Evolutionary conservation across 2,329 filamentous ascomycete genomes (phyloP), one percentile per base, ranked within the genome.

Genomic region (Helotiales sp.): DNA sequence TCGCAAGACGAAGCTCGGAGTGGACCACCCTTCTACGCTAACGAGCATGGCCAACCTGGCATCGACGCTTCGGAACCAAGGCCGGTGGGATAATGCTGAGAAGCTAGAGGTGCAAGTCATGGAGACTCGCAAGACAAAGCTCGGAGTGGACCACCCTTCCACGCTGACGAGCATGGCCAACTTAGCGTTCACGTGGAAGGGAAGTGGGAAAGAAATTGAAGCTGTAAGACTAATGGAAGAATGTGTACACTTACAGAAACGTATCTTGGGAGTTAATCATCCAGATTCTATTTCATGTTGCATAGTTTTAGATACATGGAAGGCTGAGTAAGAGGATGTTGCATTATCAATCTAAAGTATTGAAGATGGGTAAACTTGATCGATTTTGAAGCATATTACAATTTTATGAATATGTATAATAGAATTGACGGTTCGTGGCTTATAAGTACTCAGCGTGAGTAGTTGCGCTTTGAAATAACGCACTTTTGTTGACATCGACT

Each of bases 221-320:
- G 53, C 53, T 33, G n/a, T 55, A 17, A 50, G 33, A 44, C 53
- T 55, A 19, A 55, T 55, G 33, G 53, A 38, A 44, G 48, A 57
- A 25, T 48, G 47, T 46, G 40, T 57, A 52, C 24, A 10, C 24
- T 15, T 25, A 34, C 25, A 29, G 29, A 52, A 25, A 24, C 12
- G 36, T 19, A 33, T 57, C 22, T 27, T 57, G 15, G 36, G 54
- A 2, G 1, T 38, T 36, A 33, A 52, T 52, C 48, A 57, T 36
- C 54, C 54, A 22, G 17, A 52, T 29, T 17, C 25, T 34, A 10
- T 57, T 10, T 57, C 36, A 17, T 57, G 38, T 12, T 44, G 34
- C 29, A 36, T 27, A 47, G 47, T 48, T 22, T 57, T 57, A 49
- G 12, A n/a, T 57, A 19, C 5, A 48, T 53, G 49, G 55, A 4